A percentile compares a stretch with the other conserved stretches of the same genome.
phyloP scores from a whole-genome alignment of 1,139 yeast species.

The Meyerozyma carpophila region DNA sequence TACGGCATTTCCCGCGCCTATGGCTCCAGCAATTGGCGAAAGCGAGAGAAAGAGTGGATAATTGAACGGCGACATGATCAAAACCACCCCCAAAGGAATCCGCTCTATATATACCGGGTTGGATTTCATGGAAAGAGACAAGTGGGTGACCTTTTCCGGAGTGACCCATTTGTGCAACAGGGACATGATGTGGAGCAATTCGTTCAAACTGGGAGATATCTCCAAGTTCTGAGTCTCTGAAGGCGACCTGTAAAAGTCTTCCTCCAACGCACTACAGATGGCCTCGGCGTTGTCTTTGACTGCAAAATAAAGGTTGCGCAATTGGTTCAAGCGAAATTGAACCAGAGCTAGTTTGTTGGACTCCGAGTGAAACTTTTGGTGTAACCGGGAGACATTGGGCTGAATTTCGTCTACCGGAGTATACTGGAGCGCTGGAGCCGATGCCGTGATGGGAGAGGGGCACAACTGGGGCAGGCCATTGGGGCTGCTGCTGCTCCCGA shows the following conservation, averaged over 20 bases:
- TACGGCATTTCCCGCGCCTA: constrained; percentile 85
- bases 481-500: no score
- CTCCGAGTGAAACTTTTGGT: constrained; percentile 34
- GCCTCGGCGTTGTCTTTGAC: constrained; percentile 54
- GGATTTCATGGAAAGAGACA: constrained; percentile 43
- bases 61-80: constrained; percentile 81
- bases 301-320: constrained; percentile 65
- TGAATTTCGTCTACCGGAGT: constrained; percentile 52
- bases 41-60: constrained; percentile 69
- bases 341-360: constrained; percentile 49
- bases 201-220: constrained; percentile 44
- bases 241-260: constrained; percentile 62
- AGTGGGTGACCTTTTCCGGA: constrained; percentile 41
- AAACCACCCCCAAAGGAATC: constrained; percentile 71
- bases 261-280: constrained; percentile 51
- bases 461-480: no score
- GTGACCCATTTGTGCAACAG: constrained; percentile 59
- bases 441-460: not conserved
- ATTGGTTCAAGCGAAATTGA: constrained; percentile 54
- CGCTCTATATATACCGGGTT: constrained; percentile 51
- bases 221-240: constrained; percentile 63
- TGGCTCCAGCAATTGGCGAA: constrained; percentile 70
- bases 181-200: constrained; percentile 55
- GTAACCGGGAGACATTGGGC: constrained; percentile 36
- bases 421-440: constrained; percentile 12